Evolutionary conservation across 345 rosid species (phyloP).

Genomic region (Rhizophora apiculata): DNA sequence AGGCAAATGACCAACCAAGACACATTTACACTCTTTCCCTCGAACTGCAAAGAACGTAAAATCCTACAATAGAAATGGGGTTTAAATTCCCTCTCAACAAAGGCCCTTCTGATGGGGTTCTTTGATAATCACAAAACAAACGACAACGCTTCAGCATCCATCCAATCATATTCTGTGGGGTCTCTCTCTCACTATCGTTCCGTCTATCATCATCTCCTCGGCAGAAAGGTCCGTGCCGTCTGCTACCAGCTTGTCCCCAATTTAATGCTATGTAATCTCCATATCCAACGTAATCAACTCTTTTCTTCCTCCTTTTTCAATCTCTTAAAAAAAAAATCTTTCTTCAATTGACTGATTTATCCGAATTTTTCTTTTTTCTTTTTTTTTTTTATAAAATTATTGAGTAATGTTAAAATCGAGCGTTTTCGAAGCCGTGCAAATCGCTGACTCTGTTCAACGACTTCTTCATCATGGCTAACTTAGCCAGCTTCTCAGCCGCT

Average conservation of each 20-base stretch:
- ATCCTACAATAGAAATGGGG: background rate
- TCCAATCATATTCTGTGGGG: constrained; percentile 16
- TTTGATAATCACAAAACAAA: background rate
- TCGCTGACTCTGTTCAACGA: constrained; percentile 33
- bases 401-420: constrained; percentile 18
- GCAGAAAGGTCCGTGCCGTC: constrained; percentile 37
- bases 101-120: background rate
- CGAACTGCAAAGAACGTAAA: too few species aligned
- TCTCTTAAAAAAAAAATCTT: background rate
- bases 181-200: background rate
- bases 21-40: too few species aligned
- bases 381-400: too few species aligned
- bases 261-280: background rate
- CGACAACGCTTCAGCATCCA: background rate
- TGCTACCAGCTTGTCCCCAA: constrained; percentile 19
- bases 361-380: background rate
- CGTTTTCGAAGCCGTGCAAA: constrained; percentile 37
- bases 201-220: background rate
- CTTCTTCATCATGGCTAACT: constrained; percentile 28
- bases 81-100: too few species aligned
- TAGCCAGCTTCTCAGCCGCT: constrained; percentile 39
- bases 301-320: background rate
- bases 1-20: too few species aligned
- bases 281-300: background rate
- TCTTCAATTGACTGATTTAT: background rate